phyloP scores from a whole-genome alignment of 495 filamentous ascomycete genomes.

The Viridothelium virens region DNA sequence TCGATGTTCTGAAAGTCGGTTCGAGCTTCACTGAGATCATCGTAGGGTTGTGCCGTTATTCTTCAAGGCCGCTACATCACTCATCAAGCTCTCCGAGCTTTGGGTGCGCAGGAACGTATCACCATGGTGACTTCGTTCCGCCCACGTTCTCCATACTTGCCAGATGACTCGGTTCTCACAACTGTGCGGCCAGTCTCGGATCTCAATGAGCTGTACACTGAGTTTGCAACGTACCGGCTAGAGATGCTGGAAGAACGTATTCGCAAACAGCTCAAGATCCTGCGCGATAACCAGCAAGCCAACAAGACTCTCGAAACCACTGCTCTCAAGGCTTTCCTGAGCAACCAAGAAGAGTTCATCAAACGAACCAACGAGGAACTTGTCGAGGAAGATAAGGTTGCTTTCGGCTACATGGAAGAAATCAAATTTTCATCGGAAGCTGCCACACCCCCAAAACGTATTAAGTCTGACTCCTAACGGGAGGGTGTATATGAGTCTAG shows the following conservation, averaged over 20 bases:
- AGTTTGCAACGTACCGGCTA: constrained; percentile 61
- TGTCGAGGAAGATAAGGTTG: constrained; percentile 47
- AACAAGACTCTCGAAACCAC: constrained; percentile 36
- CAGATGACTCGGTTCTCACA: constrained; percentile 59
- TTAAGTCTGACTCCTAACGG: not conserved
- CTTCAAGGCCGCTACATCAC: constrained; percentile 67
- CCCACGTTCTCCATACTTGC: constrained; percentile 48
- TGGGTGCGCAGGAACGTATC: constrained; percentile 59
- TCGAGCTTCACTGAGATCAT: not conserved
- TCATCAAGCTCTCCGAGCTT: constrained; percentile 58
- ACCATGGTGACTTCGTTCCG: constrained; percentile 69
- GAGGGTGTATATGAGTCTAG: not conserved
- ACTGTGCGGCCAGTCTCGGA: constrained; percentile 60
- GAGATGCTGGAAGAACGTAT: constrained; percentile 59
- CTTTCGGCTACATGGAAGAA: constrained; percentile 43
- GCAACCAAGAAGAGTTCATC: constrained; percentile 48
- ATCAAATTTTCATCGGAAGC: constrained; percentile 25
- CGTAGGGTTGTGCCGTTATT: constrained; percentile 57
- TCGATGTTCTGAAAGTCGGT: not conserved
- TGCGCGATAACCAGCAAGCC: constrained; percentile 26
- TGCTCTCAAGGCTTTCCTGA: constrained; percentile 38
- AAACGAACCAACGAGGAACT: constrained; percentile 51
- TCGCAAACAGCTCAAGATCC: constrained; percentile 25
- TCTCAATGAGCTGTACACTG: constrained; percentile 60
- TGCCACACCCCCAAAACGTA: constrained; percentile 12